phyloP scores from a whole-genome alignment of 257 asterid species.

The Gentiana macrophylla region DNA sequence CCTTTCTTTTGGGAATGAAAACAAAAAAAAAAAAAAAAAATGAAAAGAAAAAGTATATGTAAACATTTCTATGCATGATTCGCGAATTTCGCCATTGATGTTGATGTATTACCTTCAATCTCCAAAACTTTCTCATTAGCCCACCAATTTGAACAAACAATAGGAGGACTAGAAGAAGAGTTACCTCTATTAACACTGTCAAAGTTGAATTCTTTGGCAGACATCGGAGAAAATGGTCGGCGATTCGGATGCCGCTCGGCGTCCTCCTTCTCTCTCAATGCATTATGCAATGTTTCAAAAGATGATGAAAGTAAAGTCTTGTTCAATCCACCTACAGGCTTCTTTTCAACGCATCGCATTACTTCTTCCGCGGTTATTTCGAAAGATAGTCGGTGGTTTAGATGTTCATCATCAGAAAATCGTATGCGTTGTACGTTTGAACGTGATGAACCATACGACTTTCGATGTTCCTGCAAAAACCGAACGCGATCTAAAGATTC shows the following conservation, averaged over 20 bases:
- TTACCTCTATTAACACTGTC: slow-evolving; percentile 46
- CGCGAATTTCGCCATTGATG: slow-evolving; percentile 1
- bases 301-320: slow-evolving; percentile 19
- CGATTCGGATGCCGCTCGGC: slow-evolving; percentile 31
- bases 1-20: no score
- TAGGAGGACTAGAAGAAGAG: slow-evolving; percentile 24
- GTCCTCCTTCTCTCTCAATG: slow-evolving; percentile 21
- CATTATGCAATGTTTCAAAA: slow-evolving; percentile 22
- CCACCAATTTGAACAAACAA: slow-evolving; percentile 68
- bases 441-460: slow-evolving; percentile 34
- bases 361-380: slow-evolving; percentile 61
- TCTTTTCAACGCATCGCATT: slow-evolving; percentile 55
- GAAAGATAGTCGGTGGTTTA: slow-evolving; percentile 64
- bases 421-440: slow-evolving; percentile 21
- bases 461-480: slow-evolving; percentile 30
- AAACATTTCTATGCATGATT: slow-evolving; percentile 2
- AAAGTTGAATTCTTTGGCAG: slow-evolving; percentile 73
- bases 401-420: slow-evolving; percentile 25
- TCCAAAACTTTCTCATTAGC: slow-evolving; percentile 31
- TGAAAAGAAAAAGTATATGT: not conserved
- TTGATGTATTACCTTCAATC: slow-evolving; percentile 10
- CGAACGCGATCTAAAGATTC: slow-evolving; percentile 23
- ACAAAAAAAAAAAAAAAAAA: no score
- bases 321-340: slow-evolving; percentile 18
- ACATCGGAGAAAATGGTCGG: slow-evolving; percentile 65